Evolutionary conservation across 768 basidiomycete species (phyloP).

Genomic region (Kwoniella botswanensis): DNA sequence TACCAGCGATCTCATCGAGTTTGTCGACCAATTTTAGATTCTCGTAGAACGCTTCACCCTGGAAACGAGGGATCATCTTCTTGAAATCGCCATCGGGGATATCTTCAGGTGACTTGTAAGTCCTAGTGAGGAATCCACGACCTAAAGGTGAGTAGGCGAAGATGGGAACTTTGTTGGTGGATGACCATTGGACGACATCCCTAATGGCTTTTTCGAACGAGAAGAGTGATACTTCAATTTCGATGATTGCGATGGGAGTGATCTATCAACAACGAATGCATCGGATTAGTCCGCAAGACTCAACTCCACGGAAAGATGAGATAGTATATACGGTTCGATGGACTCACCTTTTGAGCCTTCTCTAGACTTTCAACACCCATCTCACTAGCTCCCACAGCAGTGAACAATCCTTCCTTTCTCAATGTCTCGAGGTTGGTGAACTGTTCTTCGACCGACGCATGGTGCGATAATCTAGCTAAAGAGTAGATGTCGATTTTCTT

Average conservation of each 20-base stretch:
- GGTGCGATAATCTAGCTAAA: conserved; percentile 57
- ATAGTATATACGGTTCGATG: not conserved
- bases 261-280: conserved; percentile 57
- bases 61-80: conserved; percentile 61
- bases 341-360: conserved; percentile 59
- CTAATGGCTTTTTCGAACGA: conserved; percentile 65
- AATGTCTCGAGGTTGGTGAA: conserved; percentile 61
- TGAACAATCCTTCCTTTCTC: conserved; percentile 66
- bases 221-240: conserved; percentile 73
- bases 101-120: conserved; percentile 55
- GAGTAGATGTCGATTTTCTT: conserved; percentile 69
- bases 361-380: conserved; percentile 60
- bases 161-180: conserved; percentile 67
- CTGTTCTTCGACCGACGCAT: conserved; percentile 62
- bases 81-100: conserved; percentile 61
- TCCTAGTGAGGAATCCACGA: conserved; percentile 57
- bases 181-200: conserved; percentile 64
- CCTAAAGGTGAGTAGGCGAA: conserved; percentile 66
- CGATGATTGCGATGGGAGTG: conserved; percentile 66
- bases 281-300: not conserved
- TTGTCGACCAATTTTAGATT: conserved; percentile 62
- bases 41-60: conserved; percentile 61
- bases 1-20: conserved; percentile 60
- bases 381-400: conserved; percentile 42
- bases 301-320: not conserved